A percentile compares a stretch with the other conserved stretches of the same genome.
Conservation (phyloP, 257 asterid species). For the Phtheirospermum japonicum region DNA sequence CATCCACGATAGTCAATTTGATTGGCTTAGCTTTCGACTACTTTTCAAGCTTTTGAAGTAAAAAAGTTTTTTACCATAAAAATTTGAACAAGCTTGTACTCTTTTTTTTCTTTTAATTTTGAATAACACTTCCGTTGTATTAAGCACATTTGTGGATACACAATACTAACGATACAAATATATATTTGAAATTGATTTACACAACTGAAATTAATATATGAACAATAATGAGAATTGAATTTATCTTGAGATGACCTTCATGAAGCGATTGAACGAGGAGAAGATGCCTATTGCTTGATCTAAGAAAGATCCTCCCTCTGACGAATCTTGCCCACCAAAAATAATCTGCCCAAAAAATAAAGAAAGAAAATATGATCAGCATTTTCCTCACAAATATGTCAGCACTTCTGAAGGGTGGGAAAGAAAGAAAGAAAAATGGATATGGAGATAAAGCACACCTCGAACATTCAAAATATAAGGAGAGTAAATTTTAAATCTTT, state of each 20-base stretch:
- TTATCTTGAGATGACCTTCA: slow-evolving; percentile 84
- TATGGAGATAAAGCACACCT: no score
- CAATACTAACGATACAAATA: not conserved
- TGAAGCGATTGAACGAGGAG: slow-evolving; percentile 79
- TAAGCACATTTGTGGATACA: no score
- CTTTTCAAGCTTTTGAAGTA: no score
- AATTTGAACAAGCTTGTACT: no score
- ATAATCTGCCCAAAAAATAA: slow-evolving; percentile 47
- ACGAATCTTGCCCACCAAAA: slow-evolving; percentile 55
- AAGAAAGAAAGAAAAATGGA: no score
- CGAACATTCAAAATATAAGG: no score
- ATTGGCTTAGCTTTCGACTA: no score
- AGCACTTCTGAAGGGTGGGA: not conserved
- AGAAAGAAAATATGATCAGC: not conserved
- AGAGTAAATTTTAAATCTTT: no score
- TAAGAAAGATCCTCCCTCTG: slow-evolving; percentile 61
- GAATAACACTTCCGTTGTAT: no score
- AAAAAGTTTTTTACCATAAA: no score
- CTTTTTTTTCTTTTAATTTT: no score
- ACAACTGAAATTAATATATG: not conserved
- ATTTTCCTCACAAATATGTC: not conserved
- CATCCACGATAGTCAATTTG: no score
- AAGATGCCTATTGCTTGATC: slow-evolving; percentile 83
- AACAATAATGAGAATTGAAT: not conserved
- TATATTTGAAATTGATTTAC: not conserved